Conservation (phyloP, 345 rosid species). For the Populus euphratica region DNA sequence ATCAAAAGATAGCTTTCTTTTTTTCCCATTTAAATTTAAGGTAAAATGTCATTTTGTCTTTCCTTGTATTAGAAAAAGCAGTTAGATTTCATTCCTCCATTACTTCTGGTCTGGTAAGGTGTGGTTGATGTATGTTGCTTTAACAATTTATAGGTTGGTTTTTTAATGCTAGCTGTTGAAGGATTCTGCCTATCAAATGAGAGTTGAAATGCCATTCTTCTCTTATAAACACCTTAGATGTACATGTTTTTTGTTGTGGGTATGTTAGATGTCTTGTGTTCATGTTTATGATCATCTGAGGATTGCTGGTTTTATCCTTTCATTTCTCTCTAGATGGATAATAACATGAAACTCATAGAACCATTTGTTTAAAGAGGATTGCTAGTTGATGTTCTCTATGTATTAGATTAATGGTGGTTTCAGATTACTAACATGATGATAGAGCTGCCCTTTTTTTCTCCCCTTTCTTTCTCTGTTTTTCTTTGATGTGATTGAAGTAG, state of each 20-base stretch:
- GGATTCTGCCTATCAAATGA: background rate
- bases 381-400: background rate
- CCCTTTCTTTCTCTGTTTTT: background rate
- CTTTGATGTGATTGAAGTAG: background rate
- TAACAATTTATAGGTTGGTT: background rate
- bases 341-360: background rate
- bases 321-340: background rate
- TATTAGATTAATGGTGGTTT: background rate
- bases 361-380: background rate
- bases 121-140: background rate
- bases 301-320: background rate
- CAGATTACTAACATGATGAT: background rate
- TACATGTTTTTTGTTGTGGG: background rate
- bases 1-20: background rate
- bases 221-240: background rate
- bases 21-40: background rate
- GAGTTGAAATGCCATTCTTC: background rate
- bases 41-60: background rate
- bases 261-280: background rate
- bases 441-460: background rate
- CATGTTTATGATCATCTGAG: background rate
- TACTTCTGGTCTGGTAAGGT: background rate
- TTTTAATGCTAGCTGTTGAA: background rate
- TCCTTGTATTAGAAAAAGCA: background rate
- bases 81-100: background rate